phyloP scores from a whole-genome alignment of 257 asterid genomes.

The Scutellaria galericulata region DNA sequence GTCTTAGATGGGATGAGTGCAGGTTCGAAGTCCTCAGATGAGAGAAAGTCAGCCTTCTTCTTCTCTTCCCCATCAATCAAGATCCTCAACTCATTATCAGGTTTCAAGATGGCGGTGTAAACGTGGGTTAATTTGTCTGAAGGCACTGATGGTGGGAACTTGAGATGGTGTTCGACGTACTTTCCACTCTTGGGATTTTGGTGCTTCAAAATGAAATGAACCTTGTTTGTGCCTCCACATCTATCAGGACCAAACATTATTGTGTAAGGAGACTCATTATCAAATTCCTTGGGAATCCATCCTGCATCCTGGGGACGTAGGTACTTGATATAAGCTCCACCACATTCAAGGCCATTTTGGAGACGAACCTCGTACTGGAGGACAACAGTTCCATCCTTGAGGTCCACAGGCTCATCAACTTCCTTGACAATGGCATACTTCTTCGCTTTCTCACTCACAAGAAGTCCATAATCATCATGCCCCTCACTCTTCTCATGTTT shows the following conservation, averaged over 20 bases:
- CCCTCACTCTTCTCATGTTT: constrained; percentile 91
- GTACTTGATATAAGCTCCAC: constrained; percentile 94
- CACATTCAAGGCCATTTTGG: constrained; percentile 94
- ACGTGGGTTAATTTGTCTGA: constrained; percentile 92
- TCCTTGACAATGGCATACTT: constrained; percentile 91
- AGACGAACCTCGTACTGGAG: constrained; percentile 94
- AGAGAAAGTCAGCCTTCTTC: constrained; percentile 81
- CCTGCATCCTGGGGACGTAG: constrained; percentile 94
- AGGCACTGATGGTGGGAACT: constrained; percentile 90
- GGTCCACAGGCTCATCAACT: constrained; percentile 63
- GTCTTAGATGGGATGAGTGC: constrained; percentile 83
- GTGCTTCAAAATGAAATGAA: constrained; percentile 93
- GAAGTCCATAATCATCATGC: constrained; percentile 93
- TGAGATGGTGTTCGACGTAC: constrained; percentile 91
- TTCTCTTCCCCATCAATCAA: constrained; percentile 96
- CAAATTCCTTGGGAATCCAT: constrained; percentile 82
- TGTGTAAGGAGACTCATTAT: constrained; percentile 89
- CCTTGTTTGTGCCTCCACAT: constrained; percentile 96
- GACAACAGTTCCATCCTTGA: constrained; percentile 73
- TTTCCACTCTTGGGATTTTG: constrained; percentile 85
- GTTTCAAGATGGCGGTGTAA: constrained; percentile 85
- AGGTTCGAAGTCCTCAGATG: constrained; percentile 85
- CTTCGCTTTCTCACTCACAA: constrained; percentile 84
- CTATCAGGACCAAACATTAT: constrained; percentile 98
- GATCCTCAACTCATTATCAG: constrained; percentile 71